Base-by-base conservation (phyloP, 345 rosid genomes). In the Physaria fendleri region DNA sequence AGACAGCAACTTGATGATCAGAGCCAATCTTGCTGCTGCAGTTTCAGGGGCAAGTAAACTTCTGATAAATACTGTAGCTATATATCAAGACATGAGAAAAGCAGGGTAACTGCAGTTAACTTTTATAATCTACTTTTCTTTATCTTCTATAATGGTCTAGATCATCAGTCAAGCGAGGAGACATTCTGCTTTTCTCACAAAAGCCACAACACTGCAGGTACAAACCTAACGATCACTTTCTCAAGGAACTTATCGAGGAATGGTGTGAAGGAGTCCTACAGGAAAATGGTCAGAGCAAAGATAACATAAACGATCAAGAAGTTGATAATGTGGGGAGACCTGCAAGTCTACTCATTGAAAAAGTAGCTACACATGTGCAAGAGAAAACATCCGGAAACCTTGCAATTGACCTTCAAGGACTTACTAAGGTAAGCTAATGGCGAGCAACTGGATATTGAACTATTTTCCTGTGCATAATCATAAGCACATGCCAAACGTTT, bases 11-110 rank as follows among this genome's bases (percentile, higher is more conserved):
- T 22, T 56, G 42, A 38, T 41, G 37, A 56, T 86, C 77, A 93
- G 23, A 89, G 84, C 97, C 99, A 88, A 65, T 92, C 96, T 68
- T 83, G 84, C 82, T 93, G 97, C 84, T 89, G 99, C 85, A 89
- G 76, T 76, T 93, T 93, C 74, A 93, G 61, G 7, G 99, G 97
- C 79, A 93, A 71, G 72, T 93, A 93, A 73, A 93, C 99, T 78
- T 93, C 89, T 8, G 99, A 83, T 65, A 93, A 77, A 62, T 93
- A 93, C 77, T 93, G 99, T 88, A 51, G 82, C 90, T 42, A 71
- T 92, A 73, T 88, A 86, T 74, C 93, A 81, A 78, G 91, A 86
- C 50, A 84, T 88, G 98, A 71, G 95, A 59, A 92, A 76, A 77
- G 87, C 95, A 33, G 98, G 98, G 96, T 92, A 81, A 45, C 76